Conservation (phyloP, 116 monocot species). For the Dioscorea cayenensis region DNA sequence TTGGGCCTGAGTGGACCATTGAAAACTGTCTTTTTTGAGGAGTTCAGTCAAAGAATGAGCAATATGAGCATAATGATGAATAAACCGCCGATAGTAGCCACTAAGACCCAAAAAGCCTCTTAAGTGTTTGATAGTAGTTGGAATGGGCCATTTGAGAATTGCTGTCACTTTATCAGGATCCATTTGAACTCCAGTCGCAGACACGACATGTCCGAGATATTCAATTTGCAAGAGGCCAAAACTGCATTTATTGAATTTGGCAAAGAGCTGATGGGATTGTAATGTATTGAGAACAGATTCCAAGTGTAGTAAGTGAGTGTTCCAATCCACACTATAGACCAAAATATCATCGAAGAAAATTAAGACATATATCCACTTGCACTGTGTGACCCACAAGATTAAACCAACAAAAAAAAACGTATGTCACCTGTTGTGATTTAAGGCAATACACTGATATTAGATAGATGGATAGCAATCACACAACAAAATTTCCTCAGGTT, state of each 20-base stretch:
- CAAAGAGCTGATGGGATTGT: neutral
- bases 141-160: slow-evolving; percentile 1
- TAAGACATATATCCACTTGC: neutral
- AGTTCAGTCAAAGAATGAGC: neutral
- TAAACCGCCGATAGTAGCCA: slow-evolving; percentile 7
- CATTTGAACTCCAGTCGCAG: neutral
- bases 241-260: neutral
- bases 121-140: neutral
- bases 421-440: no score
- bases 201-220: slow-evolving; percentile 3
- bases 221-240: neutral
- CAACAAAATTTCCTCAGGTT: no score
- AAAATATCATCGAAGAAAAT: slow-evolving; percentile 4
- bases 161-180: neutral
- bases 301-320: neutral
- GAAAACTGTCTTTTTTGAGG: no score
- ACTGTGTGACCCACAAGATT: no score
- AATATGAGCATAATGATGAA: neutral
- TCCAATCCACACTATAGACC: neutral
- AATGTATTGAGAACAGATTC: neutral
- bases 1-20: no score
- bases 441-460: no score
- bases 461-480: no score
- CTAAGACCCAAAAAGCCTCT: slow-evolving; percentile 3
- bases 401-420: no score